Conservation (phyloP, 108 stramenopile species). For the Cyclotella distinguenda region DNA sequence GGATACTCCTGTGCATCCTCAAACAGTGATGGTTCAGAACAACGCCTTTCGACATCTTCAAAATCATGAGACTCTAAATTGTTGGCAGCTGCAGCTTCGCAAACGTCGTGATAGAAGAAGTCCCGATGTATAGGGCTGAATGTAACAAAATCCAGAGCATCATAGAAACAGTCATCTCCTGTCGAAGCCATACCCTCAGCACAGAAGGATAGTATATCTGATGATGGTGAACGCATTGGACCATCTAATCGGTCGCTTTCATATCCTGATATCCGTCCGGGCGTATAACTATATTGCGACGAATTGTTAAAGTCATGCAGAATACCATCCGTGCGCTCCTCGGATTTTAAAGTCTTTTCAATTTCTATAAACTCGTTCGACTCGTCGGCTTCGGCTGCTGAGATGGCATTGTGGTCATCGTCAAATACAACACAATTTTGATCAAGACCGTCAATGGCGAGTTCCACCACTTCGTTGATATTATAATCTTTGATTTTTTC, state of each 20-base stretch:
- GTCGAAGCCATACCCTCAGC: slow-evolving; percentile 3
- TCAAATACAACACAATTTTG: slow-evolving; percentile 5
- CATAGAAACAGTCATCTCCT: slow-evolving; percentile 3
- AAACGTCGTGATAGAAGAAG: not conserved
- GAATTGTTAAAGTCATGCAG: too few species aligned
- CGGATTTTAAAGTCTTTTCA: not conserved
- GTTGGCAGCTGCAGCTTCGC: not conserved
- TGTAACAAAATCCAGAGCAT: slow-evolving; percentile 1
- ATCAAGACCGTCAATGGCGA: slow-evolving; percentile 8
- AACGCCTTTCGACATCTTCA: not conserved
- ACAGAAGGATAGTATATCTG: slow-evolving; percentile 9
- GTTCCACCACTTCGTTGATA: slow-evolving; percentile 10
- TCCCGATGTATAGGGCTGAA: not conserved
- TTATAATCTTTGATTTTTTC: not conserved
- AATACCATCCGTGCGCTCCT: not conserved
- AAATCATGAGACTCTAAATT: not conserved
- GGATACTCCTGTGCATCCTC: slow-evolving; percentile 7
- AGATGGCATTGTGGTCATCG: slow-evolving; percentile 3
- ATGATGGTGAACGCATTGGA: too few species aligned
- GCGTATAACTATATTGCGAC: too few species aligned
- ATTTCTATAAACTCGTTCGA: slow-evolving; percentile 7
- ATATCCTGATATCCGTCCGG: too few species aligned
- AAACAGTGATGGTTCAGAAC: slow-evolving; percentile 6
- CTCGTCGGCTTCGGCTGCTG: slow-evolving; percentile 11
- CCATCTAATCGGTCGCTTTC: too few species aligned